Evolutionary conservation across 345 rosid species (phyloP).

Genomic region (Salix brachista): DNA sequence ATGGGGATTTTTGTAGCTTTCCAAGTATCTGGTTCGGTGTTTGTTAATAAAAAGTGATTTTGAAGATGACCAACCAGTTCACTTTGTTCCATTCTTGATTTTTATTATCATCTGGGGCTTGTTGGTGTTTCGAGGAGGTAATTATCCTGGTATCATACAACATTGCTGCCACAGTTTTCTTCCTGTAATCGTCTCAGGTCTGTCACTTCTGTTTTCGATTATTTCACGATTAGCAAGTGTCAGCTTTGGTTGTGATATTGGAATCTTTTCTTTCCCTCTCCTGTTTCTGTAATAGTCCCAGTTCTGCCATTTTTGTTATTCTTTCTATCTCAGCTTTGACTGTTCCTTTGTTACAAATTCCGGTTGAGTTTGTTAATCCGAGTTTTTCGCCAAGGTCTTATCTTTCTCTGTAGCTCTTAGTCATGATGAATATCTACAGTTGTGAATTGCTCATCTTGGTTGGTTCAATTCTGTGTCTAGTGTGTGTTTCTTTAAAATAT

Average conservation of each 20-base stretch:
- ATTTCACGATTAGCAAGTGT: neutral
- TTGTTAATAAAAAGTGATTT: neutral
- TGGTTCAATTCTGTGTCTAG: slow-evolving; percentile 26
- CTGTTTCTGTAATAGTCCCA: neutral
- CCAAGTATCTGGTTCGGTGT: neutral
- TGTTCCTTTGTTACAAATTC: neutral
- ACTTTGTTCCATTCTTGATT: neutral
- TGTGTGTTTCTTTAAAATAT: slow-evolving; percentile 39
- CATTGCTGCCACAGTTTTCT: neutral
- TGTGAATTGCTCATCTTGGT: slow-evolving; percentile 22
- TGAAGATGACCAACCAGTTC: neutral
- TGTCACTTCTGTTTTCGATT: neutral
- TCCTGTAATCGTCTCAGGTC: neutral
- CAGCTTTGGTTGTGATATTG: neutral
- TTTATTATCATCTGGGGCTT: neutral
- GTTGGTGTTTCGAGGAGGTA: neutral
- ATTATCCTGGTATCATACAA: neutral
- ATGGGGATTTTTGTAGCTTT: neutral
- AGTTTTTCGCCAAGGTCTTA: neutral
- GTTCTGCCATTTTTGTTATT: neutral
- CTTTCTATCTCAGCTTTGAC: neutral
- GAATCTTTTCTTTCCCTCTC: neutral
- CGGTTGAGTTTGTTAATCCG: neutral
- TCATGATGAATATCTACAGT: slow-evolving; percentile 30
- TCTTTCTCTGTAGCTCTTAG: neutral